Evolutionary conservation across 2,329 filamentous ascomycete genomes (phyloP).

Genomic region (Colletotrichum euphorbiae): DNA sequence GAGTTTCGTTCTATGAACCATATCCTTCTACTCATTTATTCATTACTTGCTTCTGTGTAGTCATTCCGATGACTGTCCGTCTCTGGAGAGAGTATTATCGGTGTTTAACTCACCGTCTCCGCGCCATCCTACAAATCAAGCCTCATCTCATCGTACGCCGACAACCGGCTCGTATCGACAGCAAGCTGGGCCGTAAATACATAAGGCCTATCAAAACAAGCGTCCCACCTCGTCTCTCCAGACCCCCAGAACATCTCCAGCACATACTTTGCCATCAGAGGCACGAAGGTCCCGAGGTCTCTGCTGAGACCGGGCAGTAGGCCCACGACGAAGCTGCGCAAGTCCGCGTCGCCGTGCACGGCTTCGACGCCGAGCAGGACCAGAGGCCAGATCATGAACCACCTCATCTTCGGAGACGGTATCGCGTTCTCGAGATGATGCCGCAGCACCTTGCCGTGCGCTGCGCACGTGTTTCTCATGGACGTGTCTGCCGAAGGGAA

Average conservation of each 20-base stretch:
- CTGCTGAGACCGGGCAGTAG: constrained; percentile 17
- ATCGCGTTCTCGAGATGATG: not conserved
- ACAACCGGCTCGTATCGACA: constrained; percentile 34
- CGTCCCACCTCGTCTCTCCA: constrained; percentile 19
- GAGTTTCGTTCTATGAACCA: no score
- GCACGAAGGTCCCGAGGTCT: constrained; percentile 13
- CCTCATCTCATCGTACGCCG: not conserved
- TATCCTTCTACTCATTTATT: no score
- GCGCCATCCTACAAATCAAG: not conserved
- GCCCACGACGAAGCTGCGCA: constrained; percentile 9
- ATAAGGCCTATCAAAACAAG: constrained; percentile 27
- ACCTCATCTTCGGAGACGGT: not conserved
- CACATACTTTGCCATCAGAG: constrained; percentile 8
- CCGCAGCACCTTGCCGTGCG: constrained; percentile 5
- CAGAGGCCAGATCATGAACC: constrained; percentile 24
- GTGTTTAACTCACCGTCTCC: not conserved
- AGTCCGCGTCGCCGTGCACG: not conserved
- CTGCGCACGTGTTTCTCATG: not conserved
- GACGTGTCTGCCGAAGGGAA: constrained; percentile 41
- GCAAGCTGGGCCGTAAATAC: constrained; percentile 41
- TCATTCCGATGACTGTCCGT: no score
- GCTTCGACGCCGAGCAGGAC: constrained; percentile 18
- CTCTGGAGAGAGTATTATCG: no score
- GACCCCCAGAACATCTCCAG: constrained; percentile 22
- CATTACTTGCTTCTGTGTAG: no score